Evolutionary conservation across 352 stramenopile species (phyloP), one percentile per base, ranked within the genome.

Genomic region (Pythium dissimile): DNA sequence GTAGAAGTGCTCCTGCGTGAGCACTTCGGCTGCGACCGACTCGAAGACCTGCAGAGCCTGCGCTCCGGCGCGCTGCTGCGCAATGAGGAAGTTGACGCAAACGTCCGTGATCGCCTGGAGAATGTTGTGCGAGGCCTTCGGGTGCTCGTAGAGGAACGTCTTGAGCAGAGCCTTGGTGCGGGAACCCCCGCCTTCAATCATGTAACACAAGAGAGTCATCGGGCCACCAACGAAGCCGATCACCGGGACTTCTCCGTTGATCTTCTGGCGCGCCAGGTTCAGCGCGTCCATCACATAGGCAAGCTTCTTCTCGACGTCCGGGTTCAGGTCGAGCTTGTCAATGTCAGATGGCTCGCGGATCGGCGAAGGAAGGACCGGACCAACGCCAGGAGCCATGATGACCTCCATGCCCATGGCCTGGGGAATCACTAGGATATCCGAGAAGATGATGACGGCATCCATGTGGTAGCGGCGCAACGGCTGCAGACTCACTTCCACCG

Each of bases 371-470:
- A 92, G 68, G 56, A 94, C 86, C 21, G 83, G 98, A 3, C 97
- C 97, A 12, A 97, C 84, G 31, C 95, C 96, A 6, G 94, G 75
- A 5, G 96, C 86, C 96, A 99, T 99, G 38, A 88, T 94, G 11
- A 99, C 95, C 52, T 97, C 71, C 73, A 99, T 97, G 16, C 94
- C 94, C 72, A 99, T 91, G 28, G 97, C 96, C 77, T 99, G 89
- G 5, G 95, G 91, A 50, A 99, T 91, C n/a, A 99, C 96, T 20
- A 99, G 73, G 71, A 99, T 99, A 66, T 99, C 97, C 44, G 87
- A 98, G 77, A 99, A 99, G 56, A 99, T 93, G 72, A 99, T 99
- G 24, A 98, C 95, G 2, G 97, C 97, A 66, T 99, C 96, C 54
- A 98, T 86, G 65, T 96, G 78, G 63, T 94, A 96, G 47, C 84